A percentile compares a stretch with the other conserved stretches of the same genome.
Evolutionary conservation across 495 filamentous ascomycete species (phyloP).

Genomic region (Xanthoparmelia taractica): DNA sequence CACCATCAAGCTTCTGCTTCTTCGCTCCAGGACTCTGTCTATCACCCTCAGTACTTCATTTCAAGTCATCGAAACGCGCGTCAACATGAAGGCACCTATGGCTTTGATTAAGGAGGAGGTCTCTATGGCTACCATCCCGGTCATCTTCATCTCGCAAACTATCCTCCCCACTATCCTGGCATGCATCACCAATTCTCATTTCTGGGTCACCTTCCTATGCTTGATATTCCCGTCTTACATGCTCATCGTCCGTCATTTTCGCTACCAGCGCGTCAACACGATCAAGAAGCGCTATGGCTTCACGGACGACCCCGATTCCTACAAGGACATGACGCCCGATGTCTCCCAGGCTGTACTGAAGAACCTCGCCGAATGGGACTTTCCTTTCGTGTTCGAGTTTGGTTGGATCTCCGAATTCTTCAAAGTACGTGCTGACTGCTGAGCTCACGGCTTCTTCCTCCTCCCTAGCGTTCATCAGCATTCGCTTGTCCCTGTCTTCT

Average conservation of each 20-base stretch:
- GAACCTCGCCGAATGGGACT: constrained; percentile 26
- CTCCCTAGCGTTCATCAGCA: background rate
- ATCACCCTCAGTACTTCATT: background rate
- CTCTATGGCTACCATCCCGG: background rate
- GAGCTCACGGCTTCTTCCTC: background rate
- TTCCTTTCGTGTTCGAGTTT: constrained; percentile 27
- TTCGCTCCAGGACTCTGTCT: background rate
- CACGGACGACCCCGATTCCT: constrained; percentile 19
- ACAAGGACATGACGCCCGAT: constrained; percentile 24
- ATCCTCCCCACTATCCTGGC: background rate
- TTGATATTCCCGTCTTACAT: background rate
- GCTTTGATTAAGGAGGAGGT: background rate
- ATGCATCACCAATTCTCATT: background rate
- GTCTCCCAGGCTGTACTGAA: constrained; percentile 26
- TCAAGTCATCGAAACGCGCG: background rate
- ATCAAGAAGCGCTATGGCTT: constrained; percentile 27
- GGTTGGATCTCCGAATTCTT: constrained; percentile 28
- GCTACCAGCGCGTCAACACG: constrained; percentile 22
- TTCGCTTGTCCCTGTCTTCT: background rate
- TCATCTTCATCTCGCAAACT: background rate
- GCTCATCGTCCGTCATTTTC: constrained; percentile 9
- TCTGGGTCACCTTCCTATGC: background rate
- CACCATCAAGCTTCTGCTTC: background rate
- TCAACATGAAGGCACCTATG: background rate
- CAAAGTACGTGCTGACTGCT: constrained; percentile 21